Base-by-base conservation (phyloP, 306 rosid genomes). In the Carpinus viminea region DNA sequence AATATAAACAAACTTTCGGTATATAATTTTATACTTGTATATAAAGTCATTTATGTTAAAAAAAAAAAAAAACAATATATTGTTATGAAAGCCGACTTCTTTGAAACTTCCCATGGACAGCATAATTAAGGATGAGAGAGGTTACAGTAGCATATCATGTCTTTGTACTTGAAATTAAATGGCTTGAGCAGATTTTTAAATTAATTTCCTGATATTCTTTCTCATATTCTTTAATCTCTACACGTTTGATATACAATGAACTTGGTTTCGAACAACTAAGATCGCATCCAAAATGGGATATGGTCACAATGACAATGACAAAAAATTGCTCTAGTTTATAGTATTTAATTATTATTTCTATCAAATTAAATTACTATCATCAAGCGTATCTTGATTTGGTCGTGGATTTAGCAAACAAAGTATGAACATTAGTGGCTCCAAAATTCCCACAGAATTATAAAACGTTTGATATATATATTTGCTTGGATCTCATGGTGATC, bases 41-140 rank as follows among this genome's bases (percentile, higher is more conserved):
- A 24, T 38, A 8, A 24, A 24, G 48, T 38, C 70, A n/a, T 71
- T 52, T 5, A 47, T 71, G 34, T 70, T 2, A 7, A 73, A 72
- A 52, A 7, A 60, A 53, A 41, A 41, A 5, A 0, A n/a, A n/a
- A n/a, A n/a, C n/a, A n/a, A n/a, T n/a, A n/a, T 6, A 41, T 59
- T 28, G 6, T 77, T 59, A 62, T 52, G 34, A 56, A 20, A 78
- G 41, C 43, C 55, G 45, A 47, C 7, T 73, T 69, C 73, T 79
- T n/a, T 79, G 80, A 64, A 83, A 75, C 46, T 82, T 73, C 76
- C 68, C 17, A 12, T 3, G 70, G 78, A 53, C 78, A 82, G 73
- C 53, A 50, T 12, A n/a, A n/a, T n/a, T n/a, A 73, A 68, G 46
- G 54, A 75, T 57, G 75, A 68, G 70, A 55, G 52, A 72, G 21